Conservation (phyloP, 2,329 filamentous ascomycete genomes). For the Pseudocercospora pini-densiflorae region DNA sequence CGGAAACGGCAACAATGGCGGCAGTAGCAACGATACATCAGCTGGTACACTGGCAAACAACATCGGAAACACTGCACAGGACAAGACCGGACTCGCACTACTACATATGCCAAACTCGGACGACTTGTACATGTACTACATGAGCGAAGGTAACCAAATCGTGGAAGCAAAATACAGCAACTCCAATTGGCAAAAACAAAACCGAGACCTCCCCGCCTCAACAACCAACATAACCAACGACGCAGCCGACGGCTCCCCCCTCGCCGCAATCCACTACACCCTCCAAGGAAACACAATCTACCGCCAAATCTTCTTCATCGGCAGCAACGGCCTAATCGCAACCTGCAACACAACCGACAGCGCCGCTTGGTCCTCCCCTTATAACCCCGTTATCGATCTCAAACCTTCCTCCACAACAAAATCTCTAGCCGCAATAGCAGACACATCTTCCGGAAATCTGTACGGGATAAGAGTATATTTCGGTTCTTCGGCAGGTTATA, state of each 20-base stretch:
- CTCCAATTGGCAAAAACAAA: slow-evolving; percentile 9
- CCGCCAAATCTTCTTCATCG: slow-evolving; percentile 27
- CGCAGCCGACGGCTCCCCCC: slow-evolving; percentile 13
- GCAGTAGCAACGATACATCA: not conserved
- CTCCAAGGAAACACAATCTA: slow-evolving; percentile 8
- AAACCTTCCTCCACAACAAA: slow-evolving; percentile 9
- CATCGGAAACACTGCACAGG: slow-evolving; percentile 11
- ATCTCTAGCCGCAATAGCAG: slow-evolving; percentile 20
- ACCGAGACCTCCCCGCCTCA: not conserved
- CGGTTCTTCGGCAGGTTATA: slow-evolving; percentile 13
- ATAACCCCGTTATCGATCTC: slow-evolving; percentile 6
- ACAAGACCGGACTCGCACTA: slow-evolving; percentile 24
- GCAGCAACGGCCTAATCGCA: slow-evolving; percentile 14
- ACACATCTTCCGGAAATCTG: slow-evolving; percentile 9
- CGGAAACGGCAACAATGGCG: not conserved
- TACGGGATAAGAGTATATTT: slow-evolving; percentile 28
- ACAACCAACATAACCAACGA: slow-evolving; percentile 18
- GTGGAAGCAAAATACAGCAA: slow-evolving; percentile 22
- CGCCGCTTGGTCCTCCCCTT: slow-evolving; percentile 13
- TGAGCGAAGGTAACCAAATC: slow-evolving; percentile 18
- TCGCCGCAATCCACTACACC: slow-evolving; percentile 25
- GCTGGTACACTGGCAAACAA: not conserved
- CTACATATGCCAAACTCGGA: slow-evolving; percentile 2
- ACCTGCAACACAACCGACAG: slow-evolving; percentile 18
- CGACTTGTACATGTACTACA: slow-evolving; percentile 19